phyloP scores from a whole-genome alignment of 1,139 yeast species.

The Citeromyces siamensis region DNA sequence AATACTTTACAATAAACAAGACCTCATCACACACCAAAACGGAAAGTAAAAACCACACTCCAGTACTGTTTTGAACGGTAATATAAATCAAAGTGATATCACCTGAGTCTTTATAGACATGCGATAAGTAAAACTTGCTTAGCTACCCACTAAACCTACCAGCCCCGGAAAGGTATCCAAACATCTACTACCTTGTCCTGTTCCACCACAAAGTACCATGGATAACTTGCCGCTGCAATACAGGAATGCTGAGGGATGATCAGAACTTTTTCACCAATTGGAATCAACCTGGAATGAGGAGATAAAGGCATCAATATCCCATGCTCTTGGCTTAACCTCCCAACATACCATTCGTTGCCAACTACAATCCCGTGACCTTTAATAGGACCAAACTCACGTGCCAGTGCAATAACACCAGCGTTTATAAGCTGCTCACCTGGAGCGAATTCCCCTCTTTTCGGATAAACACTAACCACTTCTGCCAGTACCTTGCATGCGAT shows the following conservation, averaged over 20 bases:
- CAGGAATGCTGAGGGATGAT: constrained; percentile 68
- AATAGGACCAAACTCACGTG: constrained; percentile 45
- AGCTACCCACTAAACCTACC: too few species aligned
- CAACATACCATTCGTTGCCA: constrained; percentile 37
- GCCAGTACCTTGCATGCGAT: constrained; percentile 50
- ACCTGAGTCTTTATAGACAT: too few species aligned
- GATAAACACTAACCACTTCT: constrained; percentile 51
- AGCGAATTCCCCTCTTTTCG: constrained; percentile 28
- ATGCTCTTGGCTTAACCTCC: constrained; percentile 53
- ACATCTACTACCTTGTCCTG: constrained; percentile 42
- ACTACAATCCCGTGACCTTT: constrained; percentile 36
- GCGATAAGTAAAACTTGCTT: too few species aligned
- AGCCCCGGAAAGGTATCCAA: constrained; percentile 62
- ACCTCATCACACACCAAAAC: too few species aligned
- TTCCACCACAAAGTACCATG: constrained; percentile 44
- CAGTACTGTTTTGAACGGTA: too few species aligned
- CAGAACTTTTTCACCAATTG: constrained; percentile 40
- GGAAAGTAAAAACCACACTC: too few species aligned
- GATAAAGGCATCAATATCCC: constrained; percentile 36
- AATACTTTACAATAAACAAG: too few species aligned
- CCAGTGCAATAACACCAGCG: constrained; percentile 62
- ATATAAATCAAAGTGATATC: too few species aligned
- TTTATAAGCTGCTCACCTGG: constrained; percentile 57
- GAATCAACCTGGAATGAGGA: constrained; percentile 24
- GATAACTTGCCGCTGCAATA: constrained; percentile 55